Evolutionary conservation across 2,329 filamentous ascomycete genomes (phyloP).

Genomic region (Fusarium sambucinum): DNA sequence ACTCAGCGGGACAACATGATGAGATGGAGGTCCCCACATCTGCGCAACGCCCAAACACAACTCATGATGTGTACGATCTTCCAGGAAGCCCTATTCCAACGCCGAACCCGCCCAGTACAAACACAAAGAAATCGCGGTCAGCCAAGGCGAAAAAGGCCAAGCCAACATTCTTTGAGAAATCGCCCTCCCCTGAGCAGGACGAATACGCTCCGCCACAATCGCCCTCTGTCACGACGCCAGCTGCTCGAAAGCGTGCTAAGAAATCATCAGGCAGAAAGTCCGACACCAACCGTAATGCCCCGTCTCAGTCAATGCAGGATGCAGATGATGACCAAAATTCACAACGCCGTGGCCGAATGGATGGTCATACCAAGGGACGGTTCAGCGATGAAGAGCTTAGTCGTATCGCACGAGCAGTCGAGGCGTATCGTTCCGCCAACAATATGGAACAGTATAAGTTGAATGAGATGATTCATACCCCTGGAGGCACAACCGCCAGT

Average conservation of each 20-base stretch:
- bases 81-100: constrained; percentile 41
- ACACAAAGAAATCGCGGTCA: constrained; percentile 49
- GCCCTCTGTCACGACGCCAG: constrained; percentile 51
- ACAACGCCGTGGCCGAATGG: constrained; percentile 37
- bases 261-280: constrained; percentile 44
- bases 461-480: constrained; percentile 59
- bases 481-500: constrained; percentile 53
- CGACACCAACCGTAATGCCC: constrained; percentile 32
- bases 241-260: constrained; percentile 50
- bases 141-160: constrained; percentile 62
- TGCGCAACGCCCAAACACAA: constrained; percentile 32
- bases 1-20: constrained; percentile 16
- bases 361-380: constrained; percentile 54
- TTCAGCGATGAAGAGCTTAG: constrained; percentile 60
- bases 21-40: constrained; percentile 36
- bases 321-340: constrained; percentile 41
- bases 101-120: constrained; percentile 42
- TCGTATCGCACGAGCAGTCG: constrained; percentile 57
- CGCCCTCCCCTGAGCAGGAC: constrained; percentile 39
- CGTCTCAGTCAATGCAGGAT: constrained; percentile 42
- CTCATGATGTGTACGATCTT: constrained; percentile 45
- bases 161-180: constrained; percentile 59
- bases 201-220: constrained; percentile 49
- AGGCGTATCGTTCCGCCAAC: constrained; percentile 59
- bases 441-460: constrained; percentile 59